Evolutionary conservation across 2,329 filamentous ascomycete species (phyloP), one percentile per base, ranked within the genome.

Genomic region (Pseudogymnoascus sp.): DNA sequence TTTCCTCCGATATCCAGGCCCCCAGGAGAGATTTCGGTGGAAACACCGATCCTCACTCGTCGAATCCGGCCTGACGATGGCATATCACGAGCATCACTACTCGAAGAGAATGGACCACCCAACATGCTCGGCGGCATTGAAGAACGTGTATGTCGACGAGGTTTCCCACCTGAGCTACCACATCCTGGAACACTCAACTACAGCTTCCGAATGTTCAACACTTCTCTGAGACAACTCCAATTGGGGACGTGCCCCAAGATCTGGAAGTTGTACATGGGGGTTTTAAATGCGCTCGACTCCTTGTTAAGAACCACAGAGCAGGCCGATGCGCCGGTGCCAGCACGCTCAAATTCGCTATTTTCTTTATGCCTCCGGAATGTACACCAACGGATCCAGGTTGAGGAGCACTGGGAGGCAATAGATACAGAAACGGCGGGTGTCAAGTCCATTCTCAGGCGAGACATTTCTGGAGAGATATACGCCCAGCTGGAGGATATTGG

Each of bases 301-400:
- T 68, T 82, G 24, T 69, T 81, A 3, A 73, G 72, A 39, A 74
- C 76, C n/a, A 54, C 47, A 33, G 47, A 33, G 15, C 41, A 29
- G 29, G 4, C 41, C 3, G n/a, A 47, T 15, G 47, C 8, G n/a
- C 47, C 15, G 29, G 47, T n/a, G 2, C 47, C 47, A 13, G 47
- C 31, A 54, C 47, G 47, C 7, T 54, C 29, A 1, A 36, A 36
- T 59, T 79, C 79, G 4, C 71, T 83, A 8, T 63, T 82, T 15
- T 75, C 76, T 17, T 78, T 80, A 74, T 80, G 79, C 62, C 72
- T 83, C 5, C 73, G 76, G 60, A 76, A 74, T 63, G 71, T 83
- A 11, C 80, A 80, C 1, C 71, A 72, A 13, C 81, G 78, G 64
- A 77, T 82, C 33, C 67, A 71, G 1, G 73, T 74, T 33, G 75